Evolutionary conservation across 2,329 filamentous ascomycete genomes (phyloP), one percentile per base, ranked within the genome.

Genomic region (Tolypocladium nubicola): DNA sequence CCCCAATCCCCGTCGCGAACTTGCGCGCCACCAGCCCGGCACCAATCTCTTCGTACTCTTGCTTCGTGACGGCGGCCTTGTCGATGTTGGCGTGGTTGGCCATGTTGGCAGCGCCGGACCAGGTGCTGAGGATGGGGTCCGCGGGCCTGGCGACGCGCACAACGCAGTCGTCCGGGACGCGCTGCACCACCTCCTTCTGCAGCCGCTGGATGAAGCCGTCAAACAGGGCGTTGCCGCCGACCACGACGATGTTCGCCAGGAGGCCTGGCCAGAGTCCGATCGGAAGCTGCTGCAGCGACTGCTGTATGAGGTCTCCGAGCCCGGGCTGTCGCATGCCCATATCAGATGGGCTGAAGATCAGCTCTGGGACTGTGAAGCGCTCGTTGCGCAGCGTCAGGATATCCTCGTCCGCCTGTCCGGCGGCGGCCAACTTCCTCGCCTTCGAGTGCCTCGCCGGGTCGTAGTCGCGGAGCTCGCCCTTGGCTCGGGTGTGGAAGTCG

Each of bases 41-140:
- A 10, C 94, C 94, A 67, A 91, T 75, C 71, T 99, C 94, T 55
- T 94, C 84, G 70, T 99, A 99, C 68, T 99, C 90, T 60, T 88
- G 82, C 68, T 89, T 90, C 0, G 89, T 94, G n/a, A 97, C 88
- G 2, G 84, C 80, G 14, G 91, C 72, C 53, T 80, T 79, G 59
- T 85, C 80, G 55, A 95, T 76, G 43, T 88, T 79, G 47, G 79
- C 77, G 64, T 92, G 85, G 54, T 75, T 82, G 1, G 90, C 90
- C 57, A 97, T 76, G 58, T 84, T 81, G 26, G 88, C 88, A n/a
- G 86, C 93, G 19, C 94, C 94, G 14, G 84, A 74, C 93, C 93
- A 99, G 0, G 88, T 90, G 61, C 86, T 89, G 30, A 83, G 86
- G 62, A 96, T 79, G 0, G 93, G 89, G 66, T 96, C 82, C 19